A percentile compares a stretch with the other conserved stretches of the same genome.
phyloP scores from a whole-genome alignment of 192 early-diverging fungal species.

The Mortierella claussenii region DNA sequence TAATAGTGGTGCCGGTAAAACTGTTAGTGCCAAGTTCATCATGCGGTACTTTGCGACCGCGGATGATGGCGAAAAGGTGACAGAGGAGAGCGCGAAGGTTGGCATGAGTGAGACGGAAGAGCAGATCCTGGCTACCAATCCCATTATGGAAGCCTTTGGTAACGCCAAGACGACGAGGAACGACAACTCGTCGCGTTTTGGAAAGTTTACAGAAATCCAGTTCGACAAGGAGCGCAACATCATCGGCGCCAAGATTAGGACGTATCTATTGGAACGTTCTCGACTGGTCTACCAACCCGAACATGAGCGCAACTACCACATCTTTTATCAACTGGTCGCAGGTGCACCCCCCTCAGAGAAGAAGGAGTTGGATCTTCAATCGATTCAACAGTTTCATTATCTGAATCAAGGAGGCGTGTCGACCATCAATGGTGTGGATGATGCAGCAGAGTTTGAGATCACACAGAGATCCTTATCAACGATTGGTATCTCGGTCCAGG shows the following conservation, averaged over 20 bases:
- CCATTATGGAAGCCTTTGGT: slow-evolving; percentile 99
- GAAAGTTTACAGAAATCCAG: slow-evolving; percentile 92
- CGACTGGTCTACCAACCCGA: slow-evolving; percentile 94
- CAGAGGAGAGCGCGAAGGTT: slow-evolving; percentile 54
- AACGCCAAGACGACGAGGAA: slow-evolving; percentile 99
- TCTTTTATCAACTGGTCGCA: slow-evolving; percentile 99
- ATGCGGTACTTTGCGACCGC: slow-evolving; percentile 96
- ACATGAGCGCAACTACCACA: slow-evolving; percentile 97
- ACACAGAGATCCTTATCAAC: slow-evolving; percentile 88
- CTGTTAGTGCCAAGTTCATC: slow-evolving; percentile 94
- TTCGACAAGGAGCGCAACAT: slow-evolving; percentile 89
- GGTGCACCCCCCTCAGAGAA: slow-evolving; percentile 86
- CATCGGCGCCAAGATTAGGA: slow-evolving; percentile 93
- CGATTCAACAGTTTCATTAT: slow-evolving; percentile 85
- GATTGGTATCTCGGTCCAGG: slow-evolving; percentile 84
- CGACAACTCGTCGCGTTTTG: slow-evolving; percentile 98
- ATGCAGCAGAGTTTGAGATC: slow-evolving; percentile 90
- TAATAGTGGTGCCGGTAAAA: slow-evolving; percentile 93
- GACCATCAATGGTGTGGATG: slow-evolving; percentile 88
- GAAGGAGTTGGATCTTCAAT: slow-evolving; percentile 83
- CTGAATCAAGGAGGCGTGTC: slow-evolving; percentile 87
- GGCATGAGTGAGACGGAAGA: slow-evolving; percentile 81
- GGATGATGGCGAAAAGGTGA: slow-evolving; percentile 69
- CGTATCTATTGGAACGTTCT: slow-evolving; percentile 96
- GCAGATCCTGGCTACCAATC: slow-evolving; percentile 93